Base-by-base conservation (phyloP, 1,139 yeast species). In the Saccharomyces hybrid region DNA sequence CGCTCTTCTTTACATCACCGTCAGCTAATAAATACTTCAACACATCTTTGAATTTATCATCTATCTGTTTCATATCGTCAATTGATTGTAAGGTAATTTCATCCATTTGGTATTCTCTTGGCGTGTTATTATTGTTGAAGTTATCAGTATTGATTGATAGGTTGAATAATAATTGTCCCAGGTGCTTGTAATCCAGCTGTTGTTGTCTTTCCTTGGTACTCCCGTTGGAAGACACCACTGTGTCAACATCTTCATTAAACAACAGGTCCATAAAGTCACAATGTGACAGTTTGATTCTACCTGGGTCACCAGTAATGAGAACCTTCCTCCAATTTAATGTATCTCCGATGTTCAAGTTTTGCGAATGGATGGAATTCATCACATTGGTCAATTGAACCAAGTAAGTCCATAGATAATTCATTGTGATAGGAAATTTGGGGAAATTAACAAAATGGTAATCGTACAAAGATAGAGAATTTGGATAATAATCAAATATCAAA, bases 341-440 rank as follows among this genome's bases (percentile, higher is more conserved):
- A 0, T 81, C 72, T 51, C 95, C 79, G 1, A 88, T 84, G 0
- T 85, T 81, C 51, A 91, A 73, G 0, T 80, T 81, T 19, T 75
- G 74, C 2, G 75, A 75, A 70, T 91, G 98, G 11, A 86, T 78
- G 2, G 79, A 76, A 19, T 75, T 71, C 48, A 90, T 67, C 0
- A 90, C 97, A 62, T 81, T 80, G 7, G 85, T 75, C 32, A 93
- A 71, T 71, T 93, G 98, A 26, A 84, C 77, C 54, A 87, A 71
- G 64, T 88, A 88, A 38, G 73, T 72, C 97, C 97, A 91, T 53
- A 93, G 71, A 21, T 80, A 67, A 16, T 82, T 80, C 65, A 86
- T 93, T 0, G 85, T 81, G 2, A 88, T 72, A 7, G 73, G 71
- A 56, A 71, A 75, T 3, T 78, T 74, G 11, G 69, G 66, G 53